Conservation (phyloP, 768 basidiomycete genomes). For the Termitomyces sp. region DNA sequence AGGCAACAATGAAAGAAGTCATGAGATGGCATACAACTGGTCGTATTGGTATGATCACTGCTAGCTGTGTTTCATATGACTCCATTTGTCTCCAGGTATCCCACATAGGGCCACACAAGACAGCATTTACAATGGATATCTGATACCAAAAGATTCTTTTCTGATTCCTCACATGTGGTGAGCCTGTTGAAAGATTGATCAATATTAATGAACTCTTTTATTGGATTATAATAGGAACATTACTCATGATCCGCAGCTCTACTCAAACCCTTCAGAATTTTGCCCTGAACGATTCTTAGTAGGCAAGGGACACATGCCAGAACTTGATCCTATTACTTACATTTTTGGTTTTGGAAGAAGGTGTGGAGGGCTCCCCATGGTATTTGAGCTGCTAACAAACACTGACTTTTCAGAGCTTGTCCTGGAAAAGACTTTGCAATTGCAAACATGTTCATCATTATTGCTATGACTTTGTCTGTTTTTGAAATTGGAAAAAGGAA, state of each 20-base stretch:
- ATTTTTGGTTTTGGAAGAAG: slow-evolving; percentile 45
- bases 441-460: slow-evolving; percentile 19
- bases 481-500: slow-evolving; percentile 18
- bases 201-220: background rate
- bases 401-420: slow-evolving; percentile 11
- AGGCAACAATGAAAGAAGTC: slow-evolving; percentile 24
- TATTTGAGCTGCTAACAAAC: background rate
- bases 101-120: slow-evolving; percentile 11
- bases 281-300: slow-evolving; percentile 33
- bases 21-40: slow-evolving; percentile 22
- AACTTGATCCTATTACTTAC: slow-evolving; percentile 29
- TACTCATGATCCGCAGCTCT: slow-evolving; percentile 17
- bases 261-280: slow-evolving; percentile 21
- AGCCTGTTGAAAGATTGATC: background rate
- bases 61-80: background rate
- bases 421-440: slow-evolving; percentile 25
- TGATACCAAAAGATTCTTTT: slow-evolving; percentile 13
- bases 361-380: slow-evolving; percentile 1
- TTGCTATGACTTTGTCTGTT: slow-evolving; percentile 21
- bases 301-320: slow-evolving; percentile 13
- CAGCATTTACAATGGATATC: slow-evolving; percentile 10
- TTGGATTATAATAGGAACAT: slow-evolving; percentile 15
- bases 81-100: background rate
- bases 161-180: slow-evolving; percentile 12
- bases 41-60: slow-evolving; percentile 17